Conservation (phyloP, 768 basidiomycete species). For the Leccinum incarnatum region DNA sequence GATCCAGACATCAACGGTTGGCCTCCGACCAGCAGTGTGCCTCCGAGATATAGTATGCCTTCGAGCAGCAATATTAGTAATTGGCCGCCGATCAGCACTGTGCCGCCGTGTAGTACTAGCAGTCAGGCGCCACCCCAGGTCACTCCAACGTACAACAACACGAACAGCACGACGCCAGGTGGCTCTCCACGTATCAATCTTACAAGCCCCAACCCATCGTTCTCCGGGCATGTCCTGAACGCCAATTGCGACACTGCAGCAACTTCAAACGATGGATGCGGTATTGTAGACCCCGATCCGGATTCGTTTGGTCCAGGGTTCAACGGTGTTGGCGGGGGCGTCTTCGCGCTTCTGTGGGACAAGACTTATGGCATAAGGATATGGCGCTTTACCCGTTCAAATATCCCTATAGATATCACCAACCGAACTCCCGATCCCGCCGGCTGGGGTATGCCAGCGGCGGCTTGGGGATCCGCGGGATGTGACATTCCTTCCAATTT, state of each 20-base stretch:
- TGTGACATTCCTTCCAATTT: slow-evolving; percentile 53
- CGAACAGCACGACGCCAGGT: neutral
- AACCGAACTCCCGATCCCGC: slow-evolving; percentile 40
- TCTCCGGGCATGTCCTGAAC: slow-evolving; percentile 23
- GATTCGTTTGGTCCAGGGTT: slow-evolving; percentile 40
- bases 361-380: slow-evolving; percentile 43
- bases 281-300: slow-evolving; percentile 37
- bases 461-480: slow-evolving; percentile 45
- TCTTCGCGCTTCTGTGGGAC: slow-evolving; percentile 59
- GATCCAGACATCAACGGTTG: neutral
- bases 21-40: neutral
- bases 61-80: too few relatives aligned
- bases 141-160: neutral
- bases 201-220: neutral
- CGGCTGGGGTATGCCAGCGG: slow-evolving; percentile 51
- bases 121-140: neutral
- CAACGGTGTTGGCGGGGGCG: slow-evolving; percentile 43
- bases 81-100: neutral
- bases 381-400: slow-evolving; percentile 52
- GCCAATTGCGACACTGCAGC: slow-evolving; percentile 40
- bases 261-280: slow-evolving; percentile 48
- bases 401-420: slow-evolving; percentile 51
- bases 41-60: too few relatives aligned
- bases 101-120: neutral
- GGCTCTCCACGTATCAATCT: neutral